phyloP scores from a whole-genome alignment of 768 basidiomycete species.

The Sistotremastrum niveocremeum region DNA sequence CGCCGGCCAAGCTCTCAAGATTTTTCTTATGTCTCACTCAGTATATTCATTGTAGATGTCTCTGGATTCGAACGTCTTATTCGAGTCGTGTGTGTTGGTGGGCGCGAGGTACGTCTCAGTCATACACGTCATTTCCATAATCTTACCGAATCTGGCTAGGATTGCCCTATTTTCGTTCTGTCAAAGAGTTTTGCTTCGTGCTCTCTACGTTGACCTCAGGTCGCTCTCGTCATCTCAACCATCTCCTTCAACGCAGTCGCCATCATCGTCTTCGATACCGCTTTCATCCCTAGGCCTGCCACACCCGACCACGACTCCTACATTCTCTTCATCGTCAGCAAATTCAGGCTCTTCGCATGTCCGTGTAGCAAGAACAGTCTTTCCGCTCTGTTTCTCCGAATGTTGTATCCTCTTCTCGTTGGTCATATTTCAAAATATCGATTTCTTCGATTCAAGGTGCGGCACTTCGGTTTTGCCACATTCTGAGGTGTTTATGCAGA shows the following conservation, averaged over 20 bases:
- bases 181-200: conserved; percentile 41
- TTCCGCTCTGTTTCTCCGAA: conserved; percentile 64
- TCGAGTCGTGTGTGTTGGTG: too few relatives aligned
- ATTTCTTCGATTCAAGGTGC: conserved; percentile 40
- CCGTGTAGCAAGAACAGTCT: conserved; percentile 39
- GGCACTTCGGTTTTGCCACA: background rate
- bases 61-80: too few relatives aligned
- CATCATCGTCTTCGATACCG: conserved; percentile 24
- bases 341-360: conserved; percentile 32
- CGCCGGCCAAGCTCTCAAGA: too few relatives aligned
- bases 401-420: conserved; percentile 59
- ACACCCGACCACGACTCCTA: conserved; percentile 7
- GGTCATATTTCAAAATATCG: conserved; percentile 56
- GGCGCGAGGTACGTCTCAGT: too few relatives aligned
- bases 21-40: too few relatives aligned
- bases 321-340: conserved; percentile 1
- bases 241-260: conserved; percentile 23
- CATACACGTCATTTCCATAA: too few relatives aligned
- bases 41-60: too few relatives aligned
- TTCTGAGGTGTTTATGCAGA: background rate
- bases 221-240: conserved; percentile 10
- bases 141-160: conserved; percentile 18
- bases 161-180: conserved; percentile 40
- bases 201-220: conserved; percentile 47
- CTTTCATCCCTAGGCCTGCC: conserved; percentile 25